A percentile compares a stretch with the other conserved stretches of the same genome.
Evolutionary conservation across 2,329 filamentous ascomycete species (phyloP).

Genomic region (Colletotrichum cordylinicola): DNA sequence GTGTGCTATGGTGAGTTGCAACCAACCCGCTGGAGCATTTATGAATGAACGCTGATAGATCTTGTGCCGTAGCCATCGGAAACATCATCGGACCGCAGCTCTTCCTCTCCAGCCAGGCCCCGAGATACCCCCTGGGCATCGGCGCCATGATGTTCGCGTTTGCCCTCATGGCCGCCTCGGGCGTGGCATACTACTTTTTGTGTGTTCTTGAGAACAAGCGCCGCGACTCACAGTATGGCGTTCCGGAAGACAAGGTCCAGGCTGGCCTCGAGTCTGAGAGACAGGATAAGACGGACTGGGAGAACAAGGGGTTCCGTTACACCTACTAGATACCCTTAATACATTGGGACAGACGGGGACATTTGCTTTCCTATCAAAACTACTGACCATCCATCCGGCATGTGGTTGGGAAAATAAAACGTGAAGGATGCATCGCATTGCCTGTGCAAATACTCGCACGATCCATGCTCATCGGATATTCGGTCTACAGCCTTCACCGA

Average conservation of each 20-base stretch:
- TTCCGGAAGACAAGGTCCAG: constrained; percentile 1
- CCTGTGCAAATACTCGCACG: background rate
- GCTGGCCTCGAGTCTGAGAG: constrained; percentile 18
- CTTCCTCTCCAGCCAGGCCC: constrained; percentile 30
- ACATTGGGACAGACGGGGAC: background rate
- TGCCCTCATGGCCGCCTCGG: constrained; percentile 26
- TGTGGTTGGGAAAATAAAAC: background rate
- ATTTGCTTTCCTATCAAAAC: background rate
- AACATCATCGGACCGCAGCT: constrained; percentile 36
- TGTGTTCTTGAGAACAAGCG: constrained; percentile 29
- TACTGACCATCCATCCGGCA: too few species aligned
- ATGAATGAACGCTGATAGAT: background rate
- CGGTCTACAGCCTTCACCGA: background rate
- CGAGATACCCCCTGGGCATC: constrained; percentile 32
- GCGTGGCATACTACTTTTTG: constrained; percentile 25
- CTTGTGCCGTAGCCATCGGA: constrained; percentile 25
- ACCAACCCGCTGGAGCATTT: background rate
- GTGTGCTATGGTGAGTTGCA: constrained; percentile 26
- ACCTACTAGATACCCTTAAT: background rate
- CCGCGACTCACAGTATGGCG: constrained; percentile 14
- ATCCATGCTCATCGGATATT: background rate
- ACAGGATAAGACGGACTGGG: constrained; percentile 15
- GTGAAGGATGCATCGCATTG: background rate
- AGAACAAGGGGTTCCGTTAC: constrained; percentile 21
- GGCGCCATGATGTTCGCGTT: constrained; percentile 31